These are phyloP conservation scores for Penicillium psychrosexuale DNA, from an alignment of 2,329 filamentous ascomycete species.

Conservation along the genomic window DNA sequence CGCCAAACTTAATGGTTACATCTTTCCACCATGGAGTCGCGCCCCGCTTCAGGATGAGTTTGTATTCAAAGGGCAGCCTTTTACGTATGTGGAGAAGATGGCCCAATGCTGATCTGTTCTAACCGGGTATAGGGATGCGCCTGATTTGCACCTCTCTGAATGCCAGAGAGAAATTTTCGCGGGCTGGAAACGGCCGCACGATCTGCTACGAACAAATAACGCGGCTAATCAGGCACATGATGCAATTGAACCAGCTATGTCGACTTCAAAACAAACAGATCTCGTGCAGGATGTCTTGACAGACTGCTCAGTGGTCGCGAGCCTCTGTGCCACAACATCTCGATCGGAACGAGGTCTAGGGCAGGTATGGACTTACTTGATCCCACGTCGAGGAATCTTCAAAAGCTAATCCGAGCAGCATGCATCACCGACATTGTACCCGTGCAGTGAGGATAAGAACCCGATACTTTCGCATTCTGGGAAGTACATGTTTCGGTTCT, in stretches of 20 bases:
- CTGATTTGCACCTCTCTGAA: slow-evolving; percentile 68
- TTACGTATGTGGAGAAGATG: slow-evolving; percentile 54
- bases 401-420: slow-evolving; percentile 49
- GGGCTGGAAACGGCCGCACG: slow-evolving; percentile 74
- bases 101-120: slow-evolving; percentile 18
- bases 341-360: slow-evolving; percentile 66
- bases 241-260: slow-evolving; percentile 52
- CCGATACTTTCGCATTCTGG: slow-evolving; percentile 69
- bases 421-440: slow-evolving; percentile 69
- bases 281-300: slow-evolving; percentile 93
- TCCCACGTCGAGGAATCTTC: not conserved
- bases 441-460: slow-evolving; percentile 63
- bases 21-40: slow-evolving; percentile 80
- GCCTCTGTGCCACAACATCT: slow-evolving; percentile 77
- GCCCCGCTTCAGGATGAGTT: slow-evolving; percentile 64
- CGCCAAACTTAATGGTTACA: slow-evolving; percentile 75
- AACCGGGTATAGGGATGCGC: slow-evolving; percentile 58
- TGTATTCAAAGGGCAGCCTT: slow-evolving; percentile 52
- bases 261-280: slow-evolving; percentile 61
- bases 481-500: slow-evolving; percentile 86
- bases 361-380: slow-evolving; percentile 52
- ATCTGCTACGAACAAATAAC: slow-evolving; percentile 55
- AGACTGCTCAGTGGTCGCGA: slow-evolving; percentile 95
- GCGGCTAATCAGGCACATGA: slow-evolving; percentile 24
- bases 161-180: slow-evolving; percentile 73